Evolutionary conservation across 495 filamentous ascomycete species (phyloP).

Genomic region (Talaromyces nanjingensis): DNA sequence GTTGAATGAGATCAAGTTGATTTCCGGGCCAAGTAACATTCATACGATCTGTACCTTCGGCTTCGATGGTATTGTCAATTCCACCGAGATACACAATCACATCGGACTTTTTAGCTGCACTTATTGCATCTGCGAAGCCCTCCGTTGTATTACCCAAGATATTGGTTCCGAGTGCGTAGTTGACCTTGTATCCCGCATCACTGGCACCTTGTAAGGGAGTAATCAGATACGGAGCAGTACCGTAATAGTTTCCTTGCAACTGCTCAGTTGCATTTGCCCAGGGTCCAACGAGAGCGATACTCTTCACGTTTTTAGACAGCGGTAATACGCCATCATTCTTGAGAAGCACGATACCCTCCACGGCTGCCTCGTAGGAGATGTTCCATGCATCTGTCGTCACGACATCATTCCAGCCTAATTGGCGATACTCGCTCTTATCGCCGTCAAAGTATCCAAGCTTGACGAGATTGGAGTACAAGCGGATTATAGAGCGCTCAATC

Average conservation of each 20-base stretch:
- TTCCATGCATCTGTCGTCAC: slow-evolving; percentile 41
- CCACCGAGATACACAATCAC: slow-evolving; percentile 51
- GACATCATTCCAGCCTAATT: slow-evolving; percentile 47
- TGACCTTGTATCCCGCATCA: slow-evolving; percentile 32
- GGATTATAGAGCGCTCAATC: slow-evolving; percentile 47
- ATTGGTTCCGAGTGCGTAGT: slow-evolving; percentile 39
- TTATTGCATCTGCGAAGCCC: slow-evolving; percentile 34
- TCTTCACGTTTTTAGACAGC: slow-evolving; percentile 28
- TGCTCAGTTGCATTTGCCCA: slow-evolving; percentile 53
- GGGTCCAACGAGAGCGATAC: slow-evolving; percentile 51
- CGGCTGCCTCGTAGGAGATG: slow-evolving; percentile 52
- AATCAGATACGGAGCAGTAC: slow-evolving; percentile 48
- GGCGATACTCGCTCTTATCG: slow-evolving; percentile 38
- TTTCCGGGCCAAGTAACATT: slow-evolving; percentile 51
- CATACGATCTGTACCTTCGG: slow-evolving; percentile 47
- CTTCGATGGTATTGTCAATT: slow-evolving; percentile 50
- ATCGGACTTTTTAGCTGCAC: slow-evolving; percentile 45
- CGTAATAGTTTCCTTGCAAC: slow-evolving; percentile 57
- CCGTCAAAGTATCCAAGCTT: slow-evolving; percentile 55
- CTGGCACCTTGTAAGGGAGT: slow-evolving; percentile 45
- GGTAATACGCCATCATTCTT: slow-evolving; percentile 57
- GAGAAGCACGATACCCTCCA: slow-evolving; percentile 51
- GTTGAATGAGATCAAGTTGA: slow-evolving; percentile 46
- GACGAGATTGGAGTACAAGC: slow-evolving; percentile 50
- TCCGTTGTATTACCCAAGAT: slow-evolving; percentile 32